Evolutionary conservation across 306 rosid species (phyloP).

Genomic region (Coriaria nepalensis): DNA sequence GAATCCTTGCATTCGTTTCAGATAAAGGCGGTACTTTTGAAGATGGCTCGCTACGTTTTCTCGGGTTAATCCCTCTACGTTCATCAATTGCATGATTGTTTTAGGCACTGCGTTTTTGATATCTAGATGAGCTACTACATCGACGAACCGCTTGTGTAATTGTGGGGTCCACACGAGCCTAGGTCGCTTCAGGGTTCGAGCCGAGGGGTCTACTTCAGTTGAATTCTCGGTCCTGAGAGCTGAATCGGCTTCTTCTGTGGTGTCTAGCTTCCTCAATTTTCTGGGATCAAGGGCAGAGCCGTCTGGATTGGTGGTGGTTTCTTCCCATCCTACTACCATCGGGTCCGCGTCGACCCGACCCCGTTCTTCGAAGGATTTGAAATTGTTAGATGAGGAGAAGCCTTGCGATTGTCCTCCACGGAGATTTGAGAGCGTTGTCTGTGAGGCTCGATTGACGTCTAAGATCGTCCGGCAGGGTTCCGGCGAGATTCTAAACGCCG

Average conservation of each 20-base stretch:
- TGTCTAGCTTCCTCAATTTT: constrained; percentile 45
- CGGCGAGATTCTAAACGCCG: constrained; percentile 78
- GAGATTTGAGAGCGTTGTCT: constrained; percentile 43
- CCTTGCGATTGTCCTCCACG: constrained; percentile 36
- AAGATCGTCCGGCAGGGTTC: constrained; percentile 34
- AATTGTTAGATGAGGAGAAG: constrained; percentile 26
- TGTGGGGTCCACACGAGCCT: constrained; percentile 90
- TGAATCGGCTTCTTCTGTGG: constrained; percentile 47
- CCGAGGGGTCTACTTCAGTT: constrained; percentile 27
- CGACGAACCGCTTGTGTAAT: constrained; percentile 84
- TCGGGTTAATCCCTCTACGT: constrained; percentile 85
- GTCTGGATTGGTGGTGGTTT: constrained; percentile 25
- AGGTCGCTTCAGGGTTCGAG: constrained; percentile 46
- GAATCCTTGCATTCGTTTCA: constrained; percentile 73
- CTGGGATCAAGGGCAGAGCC: constrained; percentile 45
- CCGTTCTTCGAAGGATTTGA: constrained; percentile 22
- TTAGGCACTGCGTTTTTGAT: constrained; percentile 88
- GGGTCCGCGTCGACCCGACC: constrained; percentile 14
- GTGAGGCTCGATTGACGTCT: constrained; percentile 79
- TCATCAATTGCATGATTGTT: constrained; percentile 89
- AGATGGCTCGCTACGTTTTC: constrained; percentile 94
- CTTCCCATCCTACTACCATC: constrained; percentile 31
- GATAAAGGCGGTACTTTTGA: constrained; percentile 81
- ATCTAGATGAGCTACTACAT: constrained; percentile 80
- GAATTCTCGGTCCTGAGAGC: constrained; percentile 31